Evolutionary conservation across 1,284 basidiomycete species (phyloP).

Genomic region (Prillingera fragicola): DNA sequence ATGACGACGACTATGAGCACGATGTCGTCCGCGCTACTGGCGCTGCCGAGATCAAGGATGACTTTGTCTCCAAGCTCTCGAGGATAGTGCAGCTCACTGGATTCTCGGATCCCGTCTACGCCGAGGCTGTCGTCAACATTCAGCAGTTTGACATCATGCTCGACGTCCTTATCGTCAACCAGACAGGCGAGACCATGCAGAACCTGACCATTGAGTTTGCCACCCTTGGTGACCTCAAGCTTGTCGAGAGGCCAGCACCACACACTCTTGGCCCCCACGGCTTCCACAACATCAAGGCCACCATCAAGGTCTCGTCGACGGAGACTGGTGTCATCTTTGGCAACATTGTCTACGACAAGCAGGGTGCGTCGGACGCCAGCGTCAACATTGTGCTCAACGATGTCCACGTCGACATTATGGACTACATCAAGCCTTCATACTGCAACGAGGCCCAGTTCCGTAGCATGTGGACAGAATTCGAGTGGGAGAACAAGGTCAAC

Average conservation of each 20-base stretch:
- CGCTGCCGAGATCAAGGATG: slow-evolving; percentile 73
- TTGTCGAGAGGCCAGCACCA: slow-evolving; percentile 88
- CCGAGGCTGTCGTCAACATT: slow-evolving; percentile 96
- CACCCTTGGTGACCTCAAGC: slow-evolving; percentile 92
- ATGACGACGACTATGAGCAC: slow-evolving; percentile 68
- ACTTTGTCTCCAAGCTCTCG: slow-evolving; percentile 93
- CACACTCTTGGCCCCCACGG: slow-evolving; percentile 92
- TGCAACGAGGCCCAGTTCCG: slow-evolving; percentile 94
- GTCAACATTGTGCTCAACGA: slow-evolving; percentile 82
- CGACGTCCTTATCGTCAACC: slow-evolving; percentile 95
- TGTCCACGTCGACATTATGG: slow-evolving; percentile 99
- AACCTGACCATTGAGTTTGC: slow-evolving; percentile 97
- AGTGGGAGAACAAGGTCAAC: slow-evolving; percentile 97
- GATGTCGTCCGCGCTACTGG: slow-evolving; percentile 91
- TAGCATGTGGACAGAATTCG: slow-evolving; percentile 96
- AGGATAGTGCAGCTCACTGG: slow-evolving; percentile 95
- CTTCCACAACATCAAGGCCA: slow-evolving; percentile 98
- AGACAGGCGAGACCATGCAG: slow-evolving; percentile 88
- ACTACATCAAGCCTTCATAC: slow-evolving; percentile 96
- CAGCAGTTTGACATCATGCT: slow-evolving; percentile 97
- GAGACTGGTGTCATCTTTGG: slow-evolving; percentile 99
- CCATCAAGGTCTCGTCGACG: slow-evolving; percentile 95
- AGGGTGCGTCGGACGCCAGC: slow-evolving; percentile 74
- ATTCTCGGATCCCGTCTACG: slow-evolving; percentile 97
- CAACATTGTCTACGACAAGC: slow-evolving; percentile 95